Evolutionary conservation across 2,329 filamentous ascomycete genomes (phyloP), one percentile per base, ranked within the genome.

Genomic region (Aspergillus candidus): DNA sequence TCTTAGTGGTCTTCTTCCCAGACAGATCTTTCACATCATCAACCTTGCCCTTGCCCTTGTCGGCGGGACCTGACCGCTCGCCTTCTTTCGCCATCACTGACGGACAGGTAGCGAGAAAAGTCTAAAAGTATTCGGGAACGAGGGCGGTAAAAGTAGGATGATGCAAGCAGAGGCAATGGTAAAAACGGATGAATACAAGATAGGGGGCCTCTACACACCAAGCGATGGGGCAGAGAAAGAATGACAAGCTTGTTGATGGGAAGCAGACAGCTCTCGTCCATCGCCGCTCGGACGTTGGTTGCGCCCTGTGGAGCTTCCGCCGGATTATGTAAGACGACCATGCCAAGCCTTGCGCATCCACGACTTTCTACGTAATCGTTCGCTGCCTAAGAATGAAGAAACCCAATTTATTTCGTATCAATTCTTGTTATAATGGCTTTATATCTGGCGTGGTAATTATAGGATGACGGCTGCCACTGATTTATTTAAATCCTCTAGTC

Each of bases 1-100:
- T 82, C 57, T 76, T 74, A 36, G 6, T 27, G 22, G 63, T 52
- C 55, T 71, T 70, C 55, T 78, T 77, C 44, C 70, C 73, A 49
- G 76, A 72, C 48, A 75, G 64, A 60, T 86, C 80, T 62, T 82
- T 81, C 49, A 79, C 74, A 59, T 80, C 79, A 50, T 83, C 77
- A 52, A 84, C 88, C 77, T 97, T 98, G 66, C 82, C 91, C 78
- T 98, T 98, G 72, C 89, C 90, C 79, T 97, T 97, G 72, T 95
- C 88, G 68, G 82, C 79, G 67, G 84, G 75, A 71, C 86, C 87
- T 69, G 86, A 78, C 77, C 84, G 79, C 73, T 94, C 87, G 74
- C 84, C 88, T 72, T 94, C 88, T 77, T 94, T 87, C 73, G 90
- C 90, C 93, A 97, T 95, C 72, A 70, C 57, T 60, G 57, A 62